Base-by-base conservation (phyloP, 2,329 filamentous ascomycete genomes). In the Beauveria brongniartii region DNA sequence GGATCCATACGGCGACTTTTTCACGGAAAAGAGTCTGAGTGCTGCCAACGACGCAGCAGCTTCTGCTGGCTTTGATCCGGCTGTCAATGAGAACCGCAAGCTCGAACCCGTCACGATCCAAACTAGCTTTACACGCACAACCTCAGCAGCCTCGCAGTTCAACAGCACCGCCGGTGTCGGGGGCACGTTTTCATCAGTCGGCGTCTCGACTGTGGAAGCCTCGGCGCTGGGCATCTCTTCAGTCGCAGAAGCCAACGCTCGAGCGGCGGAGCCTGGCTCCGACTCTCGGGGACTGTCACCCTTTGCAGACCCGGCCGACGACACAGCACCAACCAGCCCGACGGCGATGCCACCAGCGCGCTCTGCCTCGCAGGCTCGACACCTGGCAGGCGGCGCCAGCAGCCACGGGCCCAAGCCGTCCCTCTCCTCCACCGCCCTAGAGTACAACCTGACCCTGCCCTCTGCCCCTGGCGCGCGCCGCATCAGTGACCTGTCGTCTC, bases 401-500 rank as follows among this genome's bases (percentile, higher is more conserved):
- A 51, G 30, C 30, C 55, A 57, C 22, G 54, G 24, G 2, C 30
- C 55, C 5, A 62, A 62, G 55, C 61, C 54, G 24, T 62, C 61
- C 18, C 41, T 58, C 8, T 57, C 61, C 5, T 62, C 59, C 30
- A 61, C 24, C 16, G 24, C 55, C 3, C 61, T 55, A 10, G 48
- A 62, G 20, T 47, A 58, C 40, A 62, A 59, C 22, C 73, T 14
- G 71, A 75, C 57, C 63, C 75, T 22, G 67, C 72, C 28, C 73
- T 72, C 24, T 70, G 73, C 58, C 71, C 72, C 0, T 71, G 72
- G 70, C 26, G 41, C 70, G 3, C 75, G 78, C 37, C 75, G 78
- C 8, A 68, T 72, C 4, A 84, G 80, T 62, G 78, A 80, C 53
- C 66, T 85, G 37, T 86, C 84, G 0, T 87, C 84, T 0, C 73